Evolutionary conservation across 2,329 filamentous ascomycete genomes (phyloP).

Genomic region (Penicillium sp.): DNA sequence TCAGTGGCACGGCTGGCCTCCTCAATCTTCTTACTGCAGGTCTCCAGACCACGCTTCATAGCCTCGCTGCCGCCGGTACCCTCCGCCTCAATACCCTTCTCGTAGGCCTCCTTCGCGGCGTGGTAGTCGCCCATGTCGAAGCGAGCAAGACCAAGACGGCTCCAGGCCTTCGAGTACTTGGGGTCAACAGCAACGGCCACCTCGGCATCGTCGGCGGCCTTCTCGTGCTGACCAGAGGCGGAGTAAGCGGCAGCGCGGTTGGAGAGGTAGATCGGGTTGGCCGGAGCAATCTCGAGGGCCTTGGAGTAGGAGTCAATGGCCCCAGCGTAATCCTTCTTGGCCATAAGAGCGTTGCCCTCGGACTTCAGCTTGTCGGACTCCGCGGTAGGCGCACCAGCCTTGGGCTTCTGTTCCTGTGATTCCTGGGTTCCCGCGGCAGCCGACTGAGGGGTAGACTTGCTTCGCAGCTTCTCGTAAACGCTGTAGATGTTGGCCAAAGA

Average conservation of each 20-base stretch:
- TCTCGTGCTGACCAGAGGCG: slow-evolving; percentile 80
- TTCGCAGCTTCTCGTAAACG: slow-evolving; percentile 94
- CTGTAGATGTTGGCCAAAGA: slow-evolving; percentile 89
- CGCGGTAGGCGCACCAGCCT: slow-evolving; percentile 54
- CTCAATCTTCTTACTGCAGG: slow-evolving; percentile 83
- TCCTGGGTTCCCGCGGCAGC: slow-evolving; percentile 49
- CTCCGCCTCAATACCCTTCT: slow-evolving; percentile 90
- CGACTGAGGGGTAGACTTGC: slow-evolving; percentile 59
- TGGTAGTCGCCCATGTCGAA: slow-evolving; percentile 91
- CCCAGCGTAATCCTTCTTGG: slow-evolving; percentile 81
- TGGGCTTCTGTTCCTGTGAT: slow-evolving; percentile 49
- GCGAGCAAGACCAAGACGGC: slow-evolving; percentile 84
- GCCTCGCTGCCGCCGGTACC: slow-evolving; percentile 93
- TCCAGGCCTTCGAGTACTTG: slow-evolving; percentile 97
- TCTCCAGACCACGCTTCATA: slow-evolving; percentile 97
- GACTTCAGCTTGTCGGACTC: slow-evolving; percentile 89
- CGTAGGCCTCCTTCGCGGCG: slow-evolving; percentile 93
- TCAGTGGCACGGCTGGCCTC: slow-evolving; percentile 69
- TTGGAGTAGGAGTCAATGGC: slow-evolving; percentile 89
- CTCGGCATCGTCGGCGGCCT: slow-evolving; percentile 86
- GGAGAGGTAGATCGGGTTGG: slow-evolving; percentile 94
- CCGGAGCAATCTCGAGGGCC: slow-evolving; percentile 78
- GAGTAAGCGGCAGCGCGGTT: slow-evolving; percentile 96
- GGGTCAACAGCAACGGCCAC: slow-evolving; percentile 87
- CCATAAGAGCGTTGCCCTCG: slow-evolving; percentile 93